Evolutionary conservation across 768 basidiomycete genomes (phyloP), one percentile per base, ranked within the genome.

Genomic region (Amanita rubescens): DNA sequence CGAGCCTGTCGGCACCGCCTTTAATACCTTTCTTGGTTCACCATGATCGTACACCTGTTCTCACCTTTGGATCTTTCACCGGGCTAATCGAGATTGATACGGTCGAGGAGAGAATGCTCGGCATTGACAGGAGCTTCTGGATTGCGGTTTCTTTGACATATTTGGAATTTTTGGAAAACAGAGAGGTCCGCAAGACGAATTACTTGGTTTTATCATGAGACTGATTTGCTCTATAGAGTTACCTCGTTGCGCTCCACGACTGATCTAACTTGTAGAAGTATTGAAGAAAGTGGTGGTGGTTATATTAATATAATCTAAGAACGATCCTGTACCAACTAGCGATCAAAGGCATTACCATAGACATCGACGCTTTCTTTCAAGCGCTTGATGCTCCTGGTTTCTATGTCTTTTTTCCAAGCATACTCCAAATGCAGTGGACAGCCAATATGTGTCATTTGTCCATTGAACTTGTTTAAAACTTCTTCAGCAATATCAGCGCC

Each of bases 101-200:
- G 48, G 67, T 71, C 3, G 77, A 85, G 55, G 80, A 81, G 49
- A 65, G 70, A 15, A 65, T 74, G 27, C 62, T 89, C 20, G 90
- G 88, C 12, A 79, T 92, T 25, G 85, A 89, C 45, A 77, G 78
- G 24, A 82, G 82, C 50, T 91, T 91, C 62, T 91, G 87, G 83
- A 74, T 92, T 42, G 79, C 86, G 0, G 71, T 87, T 37, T 82
- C 82, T 0, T 63, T 90, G 60, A 82, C 86, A 2, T 92, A 90
- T 63, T 66, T 88, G 11, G 87, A 87, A 55, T 91, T 88, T 61
- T 65, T 91, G 59, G 79, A 78, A 60, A 87, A 90, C 58, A 75
- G 87, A 60, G 88, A 90, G 72, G 90, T 88, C 57, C 56, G 83
- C 67, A 34, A 14, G 22, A 2, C 24, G 48, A 8, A 20, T 33